Evolutionary conservation across 2,329 filamentous ascomycete genomes (phyloP), one percentile per base, ranked within the genome.

Genomic region (Aspergillus quadrilineatus): DNA sequence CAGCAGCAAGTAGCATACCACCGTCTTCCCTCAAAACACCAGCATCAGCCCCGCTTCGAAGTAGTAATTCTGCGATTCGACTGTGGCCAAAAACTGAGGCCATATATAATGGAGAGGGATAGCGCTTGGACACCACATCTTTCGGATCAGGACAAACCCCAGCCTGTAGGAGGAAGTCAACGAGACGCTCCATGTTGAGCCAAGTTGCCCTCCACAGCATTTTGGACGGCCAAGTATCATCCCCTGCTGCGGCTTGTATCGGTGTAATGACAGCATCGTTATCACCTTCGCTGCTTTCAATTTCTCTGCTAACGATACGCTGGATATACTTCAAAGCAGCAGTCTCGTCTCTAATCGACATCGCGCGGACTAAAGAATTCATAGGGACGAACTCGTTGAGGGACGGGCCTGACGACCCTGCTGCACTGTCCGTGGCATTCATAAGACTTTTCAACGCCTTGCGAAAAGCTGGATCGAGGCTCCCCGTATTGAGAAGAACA

Each of bases 181-280:
- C 14, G 5, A 50, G 5, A 12, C 36, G 48, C 14, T 30, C 36
- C 48, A 50, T 50, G 17, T 42, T 42, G 6, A 50, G 36, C 48
- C 48, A 50, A 1, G 48, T 17, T 30, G 48, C 48, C 32, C 48
- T 50, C 48, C 48, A 50, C 28, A 50, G 14, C 14, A 50, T 3
- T 9, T 28, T 42, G 14, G 36, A 41, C 4, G 32, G 32, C 45
- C 26, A 44, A 10, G 9, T 7, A 28, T 44, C 28, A 15, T 30
- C 43, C 8, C 34, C 34, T 37, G 10, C 8, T 14, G 34, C 34
- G 34, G 10, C 34, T 37, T n/a, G 8, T 15, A 30, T 14, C 30
- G 43, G 2, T 6, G 12, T 8, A 30, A 26, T 30, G 6, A 28
- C 10, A 30, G 12, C 14, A 7, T 14, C 12, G 32, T 30, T 26